Evolutionary conservation across 805 yeast species (phyloP), one percentile per base, ranked within the genome.

Genomic region (Nakazawaea ernobii): DNA sequence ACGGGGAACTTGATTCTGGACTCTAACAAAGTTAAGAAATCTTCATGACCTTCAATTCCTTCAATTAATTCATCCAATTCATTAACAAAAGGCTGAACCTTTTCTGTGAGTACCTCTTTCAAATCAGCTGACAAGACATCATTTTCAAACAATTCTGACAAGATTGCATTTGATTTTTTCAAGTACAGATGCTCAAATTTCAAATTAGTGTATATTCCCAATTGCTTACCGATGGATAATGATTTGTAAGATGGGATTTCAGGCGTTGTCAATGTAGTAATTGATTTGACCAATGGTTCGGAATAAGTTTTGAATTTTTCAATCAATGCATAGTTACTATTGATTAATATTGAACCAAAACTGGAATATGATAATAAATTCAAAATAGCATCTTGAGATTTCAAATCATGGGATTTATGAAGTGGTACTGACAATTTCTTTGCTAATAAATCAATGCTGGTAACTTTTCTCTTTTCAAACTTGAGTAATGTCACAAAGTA

Each of bases 131-230:
- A 32, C 27, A 42, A 27, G 8, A 27, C n/a, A 17, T 28, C 45
- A 35, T 20, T 15, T 13, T 41, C 38, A 8, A 6, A 20, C 7
- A 42, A 28, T 24, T 27, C 10, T 27, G 32, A 13, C 8, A 42
- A 24, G 7, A 46, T 32, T 20, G 5, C 8, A 6, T 5, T n/a
- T 8, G 37, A 10, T 29, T 42, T 42, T 30, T 42, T 42, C 26
- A 42, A 47, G 14, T 42, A 42, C 24, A 38, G 38, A 38, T 47
- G 49, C 10, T 47, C 46, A 17, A 27, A 38, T 33, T 42, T 38
- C 39, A 42, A 37, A 3, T 20, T 4, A 7, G 27, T 9, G 24
- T 47, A 47, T 11, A 37, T 24, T n/a, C 8, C 27, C 15, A 37
- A 33, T n/a, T 28, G 32, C 36, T 47, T 47, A 11, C 49, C 49